Evolutionary conservation across 2,329 filamentous ascomycete species (phyloP), one percentile per base, ranked within the genome.

Genomic region (Akanthomyces lecanii): DNA sequence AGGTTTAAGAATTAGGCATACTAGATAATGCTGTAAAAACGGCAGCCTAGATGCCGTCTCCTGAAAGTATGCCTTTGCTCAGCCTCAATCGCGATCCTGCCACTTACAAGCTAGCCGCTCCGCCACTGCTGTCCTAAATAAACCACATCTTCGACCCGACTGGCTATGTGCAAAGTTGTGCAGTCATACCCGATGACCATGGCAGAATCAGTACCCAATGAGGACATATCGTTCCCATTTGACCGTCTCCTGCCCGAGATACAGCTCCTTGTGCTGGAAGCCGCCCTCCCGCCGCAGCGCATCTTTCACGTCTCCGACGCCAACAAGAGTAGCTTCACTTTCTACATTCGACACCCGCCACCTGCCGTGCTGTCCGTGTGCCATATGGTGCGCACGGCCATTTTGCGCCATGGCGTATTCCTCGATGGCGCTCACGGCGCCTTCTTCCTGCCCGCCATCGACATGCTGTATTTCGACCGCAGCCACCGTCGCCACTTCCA

Each of bases 391-490:
- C 61, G 61, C 33, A 7, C 23, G 6, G 16, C 23, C 33, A 23
- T n/a, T 7, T 52, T 56, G 8, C 42, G 33, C 2, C 44, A 14
- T 4, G 60, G 60, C 50, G 5, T 56, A 8, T 62, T 55, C 21
- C 42, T 62, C 25, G 52, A 48, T 33, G 44, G 40, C 14, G 23
- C 40, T 3, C 42, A 48, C 36, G 51, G 52, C 33, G 51, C 60
- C 4, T 62, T 40, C 36, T 62, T 56, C 52, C 5, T 23, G 25
- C 45, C 52, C n/a, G 52, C 30, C 16, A 5, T 50, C 30, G 61
- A 62, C 44, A 50, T 62, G 51, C 51, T 62, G 12, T 62, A 62
- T 23, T 8, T 62, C 2, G 52, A 62, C 56, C 30, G 33, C n/a
- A 60, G 23, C 45, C 18, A 50, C 5, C 47, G 56, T n/a, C n/a